phyloP scores from a whole-genome alignment of 108 stramenopile genomes.

The Schizochytrium sp. region DNA sequence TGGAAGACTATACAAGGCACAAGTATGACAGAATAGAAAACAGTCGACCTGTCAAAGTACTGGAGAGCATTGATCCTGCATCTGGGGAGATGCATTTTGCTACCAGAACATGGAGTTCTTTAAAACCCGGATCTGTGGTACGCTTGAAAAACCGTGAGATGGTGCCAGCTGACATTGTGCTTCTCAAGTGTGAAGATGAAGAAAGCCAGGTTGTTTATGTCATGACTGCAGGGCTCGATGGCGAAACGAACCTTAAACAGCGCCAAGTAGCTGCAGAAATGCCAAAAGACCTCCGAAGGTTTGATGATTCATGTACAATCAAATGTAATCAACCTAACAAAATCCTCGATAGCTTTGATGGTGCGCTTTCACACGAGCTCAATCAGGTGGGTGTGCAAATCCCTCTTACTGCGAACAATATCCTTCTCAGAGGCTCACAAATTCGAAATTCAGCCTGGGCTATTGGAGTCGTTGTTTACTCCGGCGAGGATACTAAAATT shows the following conservation, averaged over 20 bases:
- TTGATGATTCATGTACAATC: not conserved
- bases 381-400: not conserved
- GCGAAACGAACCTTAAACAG: constrained; percentile 96
- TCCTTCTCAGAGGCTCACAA: constrained; percentile 91
- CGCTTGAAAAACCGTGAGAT: constrained; percentile 88
- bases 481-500: constrained; percentile 94
- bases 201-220: constrained; percentile 85
- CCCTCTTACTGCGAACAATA: constrained; percentile 69
- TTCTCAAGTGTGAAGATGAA: constrained; percentile 85
- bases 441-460: constrained; percentile 96
- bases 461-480: constrained; percentile 92
- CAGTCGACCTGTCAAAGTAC: constrained; percentile 89
- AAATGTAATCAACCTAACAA: constrained; percentile 54
- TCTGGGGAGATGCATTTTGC: constrained; percentile 80
- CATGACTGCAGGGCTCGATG: constrained; percentile 95
- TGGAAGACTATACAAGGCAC: constrained; percentile 89
- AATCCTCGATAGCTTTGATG: constrained; percentile 50
- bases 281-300: constrained; percentile 72
- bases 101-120: constrained; percentile 70
- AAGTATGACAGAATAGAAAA: constrained; percentile 86
- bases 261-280: constrained; percentile 82
- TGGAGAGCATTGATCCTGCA: constrained; percentile 73
- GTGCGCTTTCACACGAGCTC: constrained; percentile 63
- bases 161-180: constrained; percentile 92
- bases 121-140: constrained; percentile 89